phyloP scores from a whole-genome alignment of 108 stramenopile species.

The Discostella stelligeroides region DNA sequence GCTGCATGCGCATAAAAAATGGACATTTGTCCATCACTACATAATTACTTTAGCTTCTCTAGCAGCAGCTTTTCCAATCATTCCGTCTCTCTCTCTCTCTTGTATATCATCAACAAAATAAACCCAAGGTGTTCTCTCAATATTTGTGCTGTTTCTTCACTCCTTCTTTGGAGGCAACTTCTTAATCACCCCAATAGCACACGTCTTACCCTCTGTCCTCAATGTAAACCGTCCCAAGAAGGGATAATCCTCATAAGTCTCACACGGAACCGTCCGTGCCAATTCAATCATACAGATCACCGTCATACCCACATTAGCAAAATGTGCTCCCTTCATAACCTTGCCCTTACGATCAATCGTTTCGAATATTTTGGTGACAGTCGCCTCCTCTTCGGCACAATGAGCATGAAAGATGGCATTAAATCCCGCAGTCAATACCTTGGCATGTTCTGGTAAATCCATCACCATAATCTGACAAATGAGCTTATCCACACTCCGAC shows the following conservation, averaged over 20 bases:
- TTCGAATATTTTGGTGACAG: constrained; percentile 88
- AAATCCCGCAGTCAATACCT: constrained; percentile 96
- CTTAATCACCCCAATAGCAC: constrained; percentile 97
- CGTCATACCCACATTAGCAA: constrained; percentile 84
- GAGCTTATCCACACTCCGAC: constrained; percentile 84
- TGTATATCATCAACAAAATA: too few relatives aligned
- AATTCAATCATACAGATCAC: constrained; percentile 82
- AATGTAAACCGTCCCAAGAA: constrained; percentile 98
- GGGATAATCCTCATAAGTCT: constrained; percentile 88
- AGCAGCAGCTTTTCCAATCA: too few relatives aligned
- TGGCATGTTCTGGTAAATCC: constrained; percentile 96
- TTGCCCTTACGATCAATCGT: constrained; percentile 82
- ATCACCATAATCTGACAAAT: constrained; percentile 87
- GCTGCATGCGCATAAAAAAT: too few relatives aligned
- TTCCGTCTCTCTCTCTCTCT: too few relatives aligned
- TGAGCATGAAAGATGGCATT: constrained; percentile 97
- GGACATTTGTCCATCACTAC: too few relatives aligned
- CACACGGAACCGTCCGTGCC: constrained; percentile 83
- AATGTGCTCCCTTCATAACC: constrained; percentile 78
- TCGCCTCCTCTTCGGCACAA: constrained; percentile 93
- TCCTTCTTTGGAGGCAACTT: constrained; percentile 91
- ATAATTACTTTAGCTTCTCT: too few relatives aligned
- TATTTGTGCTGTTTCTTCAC: constrained; percentile 28
- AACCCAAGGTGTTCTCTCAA: too few relatives aligned
- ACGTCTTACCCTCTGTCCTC: constrained; percentile 98